Evolutionary conservation across 495 filamentous ascomycete genomes (phyloP).

Genomic region (Aspergillus avenaceus): DNA sequence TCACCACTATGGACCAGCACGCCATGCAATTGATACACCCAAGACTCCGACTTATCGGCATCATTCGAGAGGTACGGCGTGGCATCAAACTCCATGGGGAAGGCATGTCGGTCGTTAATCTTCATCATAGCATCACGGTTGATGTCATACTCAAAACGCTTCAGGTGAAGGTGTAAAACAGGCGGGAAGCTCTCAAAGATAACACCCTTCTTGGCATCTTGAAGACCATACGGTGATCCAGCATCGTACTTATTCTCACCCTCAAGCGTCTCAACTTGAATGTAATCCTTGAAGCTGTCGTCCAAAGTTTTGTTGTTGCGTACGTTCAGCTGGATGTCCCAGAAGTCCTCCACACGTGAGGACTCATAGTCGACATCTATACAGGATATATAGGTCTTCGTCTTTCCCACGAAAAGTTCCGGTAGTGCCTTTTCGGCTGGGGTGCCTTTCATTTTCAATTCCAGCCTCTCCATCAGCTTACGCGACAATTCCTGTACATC

Average conservation of each 20-base stretch:
- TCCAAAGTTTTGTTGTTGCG: conserved; percentile 87
- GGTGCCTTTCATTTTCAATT: conserved; percentile 97
- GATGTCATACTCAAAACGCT: conserved; percentile 97
- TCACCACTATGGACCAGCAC: conserved; percentile 96
- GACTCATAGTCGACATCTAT: conserved; percentile 98
- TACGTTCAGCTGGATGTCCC: conserved; percentile 98
- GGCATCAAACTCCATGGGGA: conserved; percentile 90
- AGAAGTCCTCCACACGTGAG: conserved; percentile 92
- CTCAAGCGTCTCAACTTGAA: conserved; percentile 92
- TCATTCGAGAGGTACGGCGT: conserved; percentile 80
- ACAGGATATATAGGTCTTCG: conserved; percentile 97
- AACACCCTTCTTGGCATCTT: conserved; percentile 96
- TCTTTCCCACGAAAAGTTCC: conserved; percentile 89
- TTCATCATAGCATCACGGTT: conserved; percentile 97
- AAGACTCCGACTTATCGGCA: conserved; percentile 83
- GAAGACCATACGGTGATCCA: conserved; percentile 78
- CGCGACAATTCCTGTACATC: conserved; percentile 96
- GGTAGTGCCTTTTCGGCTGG: conserved; percentile 87
- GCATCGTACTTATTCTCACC: conserved; percentile 98
- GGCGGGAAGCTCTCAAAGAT: conserved; percentile 96
- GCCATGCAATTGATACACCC: conserved; percentile 88
- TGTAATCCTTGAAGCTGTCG: conserved; percentile 93
- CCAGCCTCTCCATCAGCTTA: conserved; percentile 94
- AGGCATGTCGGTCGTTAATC: conserved; percentile 97
- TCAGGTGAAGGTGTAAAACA: conserved; percentile 91